These are phyloP conservation scores for Pythium sukuiense DNA, from an alignment of 352 stramenopile species.

Conservation along the genomic window DNA sequence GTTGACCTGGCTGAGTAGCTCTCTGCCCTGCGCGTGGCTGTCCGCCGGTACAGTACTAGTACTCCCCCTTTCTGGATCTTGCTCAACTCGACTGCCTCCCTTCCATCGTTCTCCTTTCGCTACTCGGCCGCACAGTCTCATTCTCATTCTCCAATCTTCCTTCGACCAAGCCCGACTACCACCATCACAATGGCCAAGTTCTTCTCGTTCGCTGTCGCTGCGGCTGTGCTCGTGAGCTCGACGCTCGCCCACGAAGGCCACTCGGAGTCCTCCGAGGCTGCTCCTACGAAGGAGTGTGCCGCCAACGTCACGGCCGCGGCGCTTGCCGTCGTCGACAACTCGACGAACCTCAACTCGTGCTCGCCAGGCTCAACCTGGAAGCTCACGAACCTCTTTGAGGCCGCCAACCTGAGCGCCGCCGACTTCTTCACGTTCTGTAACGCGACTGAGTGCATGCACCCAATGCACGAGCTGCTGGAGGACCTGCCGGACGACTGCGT, in stretches of 20 bases:
- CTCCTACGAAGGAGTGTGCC: slow-evolving; percentile 26
- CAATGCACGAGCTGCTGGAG: slow-evolving; percentile 52
- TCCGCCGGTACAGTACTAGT: neutral
- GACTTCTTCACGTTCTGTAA: slow-evolving; percentile 63
- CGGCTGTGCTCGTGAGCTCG: slow-evolving; percentile 28
- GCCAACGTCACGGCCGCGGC: slow-evolving; percentile 35
- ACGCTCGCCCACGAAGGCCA: slow-evolving; percentile 14
- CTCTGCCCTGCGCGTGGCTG: neutral
- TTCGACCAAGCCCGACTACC: neutral
- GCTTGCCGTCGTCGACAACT: slow-evolving; percentile 46
- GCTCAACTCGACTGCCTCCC: no score
- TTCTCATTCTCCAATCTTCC: slow-evolving; percentile 20
- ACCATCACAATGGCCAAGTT: slow-evolving; percentile 23
- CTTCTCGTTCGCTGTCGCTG: slow-evolving; percentile 19
- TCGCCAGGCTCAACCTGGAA: slow-evolving; percentile 46
- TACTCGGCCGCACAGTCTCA: neutral
- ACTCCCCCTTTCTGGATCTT: no score
- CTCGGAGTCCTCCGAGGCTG: neutral
- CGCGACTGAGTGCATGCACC: slow-evolving; percentile 51
- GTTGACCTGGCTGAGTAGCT: no score
- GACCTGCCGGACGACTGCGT: slow-evolving; percentile 40
- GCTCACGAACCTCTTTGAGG: slow-evolving; percentile 46
- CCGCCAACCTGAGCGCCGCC: slow-evolving; percentile 39
- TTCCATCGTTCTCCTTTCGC: neutral
- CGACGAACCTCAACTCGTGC: slow-evolving; percentile 54